These are phyloP conservation scores for Monosiga brevicollis DNA, from an alignment of 78 protist genomes.

Conservation along the genomic window DNA sequence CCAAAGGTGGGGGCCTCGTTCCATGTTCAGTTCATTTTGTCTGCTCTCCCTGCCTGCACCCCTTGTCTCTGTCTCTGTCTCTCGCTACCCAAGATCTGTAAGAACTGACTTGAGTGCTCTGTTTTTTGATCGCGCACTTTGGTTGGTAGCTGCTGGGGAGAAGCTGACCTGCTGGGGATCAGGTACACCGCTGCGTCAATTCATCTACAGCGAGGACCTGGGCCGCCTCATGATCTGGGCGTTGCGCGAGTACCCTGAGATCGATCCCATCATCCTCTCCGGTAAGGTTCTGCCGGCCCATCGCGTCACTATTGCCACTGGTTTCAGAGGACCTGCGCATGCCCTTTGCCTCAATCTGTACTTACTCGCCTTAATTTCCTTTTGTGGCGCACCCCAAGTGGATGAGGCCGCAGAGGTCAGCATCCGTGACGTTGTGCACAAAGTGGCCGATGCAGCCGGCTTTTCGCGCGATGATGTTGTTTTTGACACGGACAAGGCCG, in stretches of 20 bases:
- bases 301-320: no score
- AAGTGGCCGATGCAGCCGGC: slow-evolving; percentile 51
- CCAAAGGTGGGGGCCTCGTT: slow-evolving; percentile 28
- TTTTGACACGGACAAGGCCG: slow-evolving; percentile 81
- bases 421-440: slow-evolving; percentile 57
- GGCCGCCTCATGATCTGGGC: slow-evolving; percentile 67
- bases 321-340: no score
- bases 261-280: slow-evolving; percentile 73
- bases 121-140: no score
- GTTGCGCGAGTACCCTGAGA: slow-evolving; percentile 52
- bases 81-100: no score
- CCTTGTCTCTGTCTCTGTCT: no score
- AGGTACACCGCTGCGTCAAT: slow-evolving; percentile 85
- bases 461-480: slow-evolving; percentile 32
- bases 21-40: no score
- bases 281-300: no score
- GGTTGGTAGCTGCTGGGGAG: slow-evolving; percentile 27
- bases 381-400: no score
- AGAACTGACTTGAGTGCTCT: no score
- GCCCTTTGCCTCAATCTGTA: no score
- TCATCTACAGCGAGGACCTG: slow-evolving; percentile 71
- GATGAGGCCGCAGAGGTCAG: slow-evolving; percentile 75
- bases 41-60: no score
- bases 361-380: no score
- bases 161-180: slow-evolving; percentile 65